Base-by-base conservation (phyloP, 176 grass and related monocot species). In the Cenchrus purpureus region DNA sequence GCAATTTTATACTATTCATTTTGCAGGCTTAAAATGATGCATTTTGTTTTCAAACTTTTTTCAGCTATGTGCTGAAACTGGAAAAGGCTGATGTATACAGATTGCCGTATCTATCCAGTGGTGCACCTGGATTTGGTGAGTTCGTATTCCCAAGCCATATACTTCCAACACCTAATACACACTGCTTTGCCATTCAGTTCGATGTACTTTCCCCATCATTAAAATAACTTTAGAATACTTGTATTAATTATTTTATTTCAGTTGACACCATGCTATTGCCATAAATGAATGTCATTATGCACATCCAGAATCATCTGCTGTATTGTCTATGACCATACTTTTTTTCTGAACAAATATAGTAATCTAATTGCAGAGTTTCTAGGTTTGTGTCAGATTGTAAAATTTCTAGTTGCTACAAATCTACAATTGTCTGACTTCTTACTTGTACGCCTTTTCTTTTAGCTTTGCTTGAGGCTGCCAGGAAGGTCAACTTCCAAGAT, bases 391-490 rank as follows among this genome's bases (percentile, higher is more conserved):
- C 37, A 60, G 20, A 19, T 6, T 59, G 10, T 10, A 8, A 32
- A 44, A 31, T 80, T 66, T 68, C 10, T 68, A 76, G 8, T 57
- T 76, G 32, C 29, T 80, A 50, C 71, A 40, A 40, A 40, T 40
- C 37, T 40, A 40, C 37, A 40, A 42, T 31, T 73, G 6, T 89
- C 54, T 81, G 60, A 87, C 8, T 56, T 89, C 65, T 69, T 14
- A 51, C 45, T 46, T 71, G 20, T 58, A 28, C 70, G 4, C 71
- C 43, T 28, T 72, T 76, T 82, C 42, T 65, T 59, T 56, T 68
- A 98, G 95, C 95, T 84, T 87, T 98, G 83, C 91, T 98, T 82
- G 93, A 98, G 92, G 81, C 91, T 93, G 87, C 95, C 70, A 98
- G 91, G 89, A 98, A 87, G 81, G 87, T 89, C 68, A 93, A 92